A percentile compares a stretch with the other conserved stretches of the same genome.
These are phyloP conservation scores for Metschnikowia reukaufii DNA, from an alignment of 805 yeast genomes.

Conservation along the genomic window DNA sequence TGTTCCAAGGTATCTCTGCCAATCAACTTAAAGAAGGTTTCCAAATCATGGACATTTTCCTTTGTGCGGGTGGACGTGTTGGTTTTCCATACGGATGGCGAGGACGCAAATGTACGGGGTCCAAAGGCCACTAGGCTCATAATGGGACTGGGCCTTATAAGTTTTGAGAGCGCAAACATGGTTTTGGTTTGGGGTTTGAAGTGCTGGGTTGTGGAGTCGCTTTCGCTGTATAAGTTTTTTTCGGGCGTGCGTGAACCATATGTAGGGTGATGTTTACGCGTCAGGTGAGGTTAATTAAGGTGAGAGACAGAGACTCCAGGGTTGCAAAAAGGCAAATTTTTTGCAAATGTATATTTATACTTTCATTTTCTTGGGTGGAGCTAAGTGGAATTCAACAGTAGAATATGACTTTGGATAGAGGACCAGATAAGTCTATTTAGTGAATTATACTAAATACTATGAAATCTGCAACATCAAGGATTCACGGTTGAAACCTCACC, in stretches of 20 bases:
- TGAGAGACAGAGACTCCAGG: no score
- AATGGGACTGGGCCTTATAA: slow-evolving; percentile 11
- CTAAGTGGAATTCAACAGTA: no score
- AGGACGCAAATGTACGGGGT: slow-evolving; percentile 15
- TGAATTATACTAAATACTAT: no score
- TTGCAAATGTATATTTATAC: no score
- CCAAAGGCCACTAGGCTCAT: slow-evolving; percentile 6
- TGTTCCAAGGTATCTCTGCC: slow-evolving; percentile 76
- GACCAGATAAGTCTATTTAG: no score
- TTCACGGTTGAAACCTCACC: no score
- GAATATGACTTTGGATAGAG: no score
- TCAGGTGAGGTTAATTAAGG: no score
- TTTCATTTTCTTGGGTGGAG: no score
- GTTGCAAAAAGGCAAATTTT: no score
- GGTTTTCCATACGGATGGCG: slow-evolving; percentile 34
- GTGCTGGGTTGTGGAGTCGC: background rate
- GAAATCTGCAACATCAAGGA: no score
- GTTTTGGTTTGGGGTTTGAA: background rate
- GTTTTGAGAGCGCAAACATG: slow-evolving; percentile 17
- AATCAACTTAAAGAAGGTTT: slow-evolving; percentile 69
- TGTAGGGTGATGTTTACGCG: no score
- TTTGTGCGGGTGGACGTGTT: slow-evolving; percentile 50
- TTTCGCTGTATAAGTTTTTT: slow-evolving; percentile 11
- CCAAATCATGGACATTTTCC: slow-evolving; percentile 57
- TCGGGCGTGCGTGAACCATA: slow-evolving; percentile 15